Evolutionary conservation across 2,329 filamentous ascomycete genomes (phyloP).

Genomic region (Pseudogymnoascus sp.): DNA sequence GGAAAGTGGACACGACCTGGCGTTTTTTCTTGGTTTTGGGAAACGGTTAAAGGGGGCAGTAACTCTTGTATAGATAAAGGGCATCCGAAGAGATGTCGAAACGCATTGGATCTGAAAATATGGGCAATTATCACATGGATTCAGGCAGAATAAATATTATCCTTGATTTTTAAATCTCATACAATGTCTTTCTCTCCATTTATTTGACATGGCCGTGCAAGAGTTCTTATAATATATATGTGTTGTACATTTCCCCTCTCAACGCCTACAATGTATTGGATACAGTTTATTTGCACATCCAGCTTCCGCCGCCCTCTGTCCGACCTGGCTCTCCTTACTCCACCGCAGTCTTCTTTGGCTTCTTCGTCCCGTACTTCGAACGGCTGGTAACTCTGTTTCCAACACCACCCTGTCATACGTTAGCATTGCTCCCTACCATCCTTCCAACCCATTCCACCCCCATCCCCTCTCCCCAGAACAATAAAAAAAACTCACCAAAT

Average conservation of each 20-base stretch:
- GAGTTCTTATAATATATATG: background rate
- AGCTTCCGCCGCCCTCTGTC: background rate
- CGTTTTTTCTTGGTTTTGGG: background rate
- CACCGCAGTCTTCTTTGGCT: constrained; percentile 68
- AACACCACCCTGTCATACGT: constrained; percentile 67
- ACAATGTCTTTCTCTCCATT: background rate
- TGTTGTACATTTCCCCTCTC: constrained; percentile 3
- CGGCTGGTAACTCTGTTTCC: constrained; percentile 72
- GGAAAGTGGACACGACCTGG: background rate
- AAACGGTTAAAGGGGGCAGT: background rate
- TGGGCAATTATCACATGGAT: background rate
- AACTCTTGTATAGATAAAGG: background rate
- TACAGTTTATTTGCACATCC: constrained; percentile 6
- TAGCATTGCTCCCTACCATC: constrained; percentile 19
- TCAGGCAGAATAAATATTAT: background rate
- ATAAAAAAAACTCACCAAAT: constrained; percentile 88
- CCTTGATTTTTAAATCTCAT: background rate
- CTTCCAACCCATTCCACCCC: too few relatives aligned
- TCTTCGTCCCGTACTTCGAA: constrained; percentile 98
- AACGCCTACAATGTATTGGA: constrained; percentile 8
- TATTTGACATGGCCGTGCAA: background rate
- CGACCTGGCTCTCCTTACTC: background rate
- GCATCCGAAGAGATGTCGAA: background rate
- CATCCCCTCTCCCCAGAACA: too few relatives aligned
- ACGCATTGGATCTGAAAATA: background rate